A percentile compares a stretch with the other conserved stretches of the same genome.
Conservation (phyloP, 106 monocot species). For the Dendrobium catenatum region DNA sequence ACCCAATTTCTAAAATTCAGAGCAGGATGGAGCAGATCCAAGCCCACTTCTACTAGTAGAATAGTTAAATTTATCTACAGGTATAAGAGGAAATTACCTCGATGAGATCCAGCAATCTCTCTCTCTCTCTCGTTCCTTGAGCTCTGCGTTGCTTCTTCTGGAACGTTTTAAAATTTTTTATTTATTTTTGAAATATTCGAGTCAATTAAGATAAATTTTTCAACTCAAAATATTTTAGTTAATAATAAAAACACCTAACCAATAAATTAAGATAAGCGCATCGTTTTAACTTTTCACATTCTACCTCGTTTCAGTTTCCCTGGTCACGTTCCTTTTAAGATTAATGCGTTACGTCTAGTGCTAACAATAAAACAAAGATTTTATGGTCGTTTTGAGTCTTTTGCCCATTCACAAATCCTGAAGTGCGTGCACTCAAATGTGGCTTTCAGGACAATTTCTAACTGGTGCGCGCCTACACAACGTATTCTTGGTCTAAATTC, state of each 20-base stretch:
- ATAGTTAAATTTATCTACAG: not conserved
- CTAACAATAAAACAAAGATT: not conserved
- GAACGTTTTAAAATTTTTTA: too few species aligned
- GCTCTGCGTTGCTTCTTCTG: not conserved
- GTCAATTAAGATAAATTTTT: too few species aligned
- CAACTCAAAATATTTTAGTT: too few species aligned
- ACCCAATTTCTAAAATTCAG: not conserved
- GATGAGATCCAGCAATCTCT: not conserved
- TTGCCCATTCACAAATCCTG: not conserved
- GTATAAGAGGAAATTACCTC: too few species aligned
- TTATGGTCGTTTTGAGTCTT: not conserved
- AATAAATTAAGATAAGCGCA: too few species aligned
- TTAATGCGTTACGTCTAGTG: not conserved
- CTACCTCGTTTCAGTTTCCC: not conserved
- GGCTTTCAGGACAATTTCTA: not conserved
- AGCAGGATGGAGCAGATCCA: conserved; percentile 1
- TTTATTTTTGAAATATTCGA: too few species aligned
- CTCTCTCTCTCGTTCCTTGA: not conserved
- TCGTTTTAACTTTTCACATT: too few species aligned
- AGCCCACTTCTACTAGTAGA: not conserved
- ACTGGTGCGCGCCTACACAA: not conserved
- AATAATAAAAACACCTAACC: too few species aligned
- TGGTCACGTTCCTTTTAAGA: not conserved
- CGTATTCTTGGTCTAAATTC: not conserved
- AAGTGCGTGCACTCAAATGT: not conserved